A percentile compares a stretch with the other conserved stretches of the same genome.
These are phyloP conservation scores for Pichia insulana DNA, from an alignment of 805 yeast species.

Conservation along the genomic window DNA sequence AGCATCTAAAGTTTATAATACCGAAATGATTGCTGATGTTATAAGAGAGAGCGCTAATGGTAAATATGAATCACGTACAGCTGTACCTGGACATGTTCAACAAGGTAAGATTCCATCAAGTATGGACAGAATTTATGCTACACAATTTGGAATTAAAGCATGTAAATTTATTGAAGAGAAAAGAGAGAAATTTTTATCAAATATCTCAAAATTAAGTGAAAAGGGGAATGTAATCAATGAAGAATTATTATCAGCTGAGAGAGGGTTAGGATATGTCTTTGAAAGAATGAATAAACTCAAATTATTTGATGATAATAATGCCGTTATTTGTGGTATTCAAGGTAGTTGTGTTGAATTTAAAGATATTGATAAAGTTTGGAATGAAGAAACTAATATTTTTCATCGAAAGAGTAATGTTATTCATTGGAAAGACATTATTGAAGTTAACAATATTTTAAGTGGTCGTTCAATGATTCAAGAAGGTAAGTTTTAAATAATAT, in stretches of 20 bases:
- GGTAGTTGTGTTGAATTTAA: conserved; percentile 57
- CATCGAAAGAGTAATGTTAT: conserved; percentile 58
- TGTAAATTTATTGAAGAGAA: conserved; percentile 74
- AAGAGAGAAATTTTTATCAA: conserved; percentile 11
- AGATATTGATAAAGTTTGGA: conserved; percentile 48
- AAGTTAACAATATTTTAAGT: conserved; percentile 60
- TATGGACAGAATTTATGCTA: conserved; percentile 84
- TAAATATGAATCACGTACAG: conserved; percentile 83
- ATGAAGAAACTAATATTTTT: conserved; percentile 47
- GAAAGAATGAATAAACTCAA: conserved; percentile 37
- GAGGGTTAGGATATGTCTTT: conserved; percentile 43
- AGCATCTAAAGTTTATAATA: conserved; percentile 74
- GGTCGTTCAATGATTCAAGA: conserved; percentile 52
- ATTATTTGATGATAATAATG: conserved; percentile 32
- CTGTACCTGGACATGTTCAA: conserved; percentile 96
- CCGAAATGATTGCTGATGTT: conserved; percentile 75
- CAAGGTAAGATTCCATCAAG: conserved; percentile 96
- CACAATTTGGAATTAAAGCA: conserved; percentile 84
- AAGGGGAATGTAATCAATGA: conserved; percentile 15
- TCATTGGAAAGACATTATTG: conserved; percentile 59
- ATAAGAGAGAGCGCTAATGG: conserved; percentile 63
- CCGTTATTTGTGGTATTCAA: conserved; percentile 63
- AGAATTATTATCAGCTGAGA: conserved; percentile 20
- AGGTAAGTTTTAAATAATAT: conserved; percentile 5
- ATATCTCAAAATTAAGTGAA: conserved; percentile 9